Base-by-base conservation (phyloP, 2,329 filamentous ascomycete genomes). In the Drechslerella coelobrocha region DNA sequence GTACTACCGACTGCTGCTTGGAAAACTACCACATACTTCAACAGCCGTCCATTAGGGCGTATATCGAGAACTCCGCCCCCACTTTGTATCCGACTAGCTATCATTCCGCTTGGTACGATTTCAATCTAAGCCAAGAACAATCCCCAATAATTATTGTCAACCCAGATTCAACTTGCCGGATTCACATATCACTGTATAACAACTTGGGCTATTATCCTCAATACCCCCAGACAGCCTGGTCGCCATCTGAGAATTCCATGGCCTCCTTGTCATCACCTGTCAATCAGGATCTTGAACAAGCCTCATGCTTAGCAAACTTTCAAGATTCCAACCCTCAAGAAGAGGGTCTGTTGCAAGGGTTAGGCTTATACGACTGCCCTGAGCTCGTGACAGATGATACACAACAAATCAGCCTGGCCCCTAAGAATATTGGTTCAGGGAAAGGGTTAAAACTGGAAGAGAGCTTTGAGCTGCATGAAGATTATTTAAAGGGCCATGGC, bases 391-490 rank as follows among this genome's bases (percentile, higher is more conserved):
- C 27, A 12, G 48, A 56, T 1, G 12, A 43, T 27, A 43, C 5
- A 1, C 5, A 17, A 6, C 14, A n/a, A 9, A 34, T 21, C 14
- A 24, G 17, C 12, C 19, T 21, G 1, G 26, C 34, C 9, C 6
- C 34, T 8, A 27, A 37, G 12, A 21, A 14, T 23, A 17, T 24
- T 17, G 34, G 34, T 19, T 10, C 9, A 19, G 63, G 66, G 27
- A 57, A 41, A 43, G 66, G 66, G 8, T 26, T 71, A 21, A 71
- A 71, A 26, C 66, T 71, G 19, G 66, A 71, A 55, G 66, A 71
- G 39, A 63, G 66, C 17, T 71, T 71, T 21, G 53, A 63, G 59
- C 50, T 62, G 2, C 48, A 52, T 21, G 47, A 53, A 12, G 66
- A 59, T 26, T 59, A 63, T 39, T 63, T 57, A 10, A 43, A 63